Base-by-base conservation (phyloP, 1,139 yeast species). In the Blastobotrys raffinosifermentans region DNA sequence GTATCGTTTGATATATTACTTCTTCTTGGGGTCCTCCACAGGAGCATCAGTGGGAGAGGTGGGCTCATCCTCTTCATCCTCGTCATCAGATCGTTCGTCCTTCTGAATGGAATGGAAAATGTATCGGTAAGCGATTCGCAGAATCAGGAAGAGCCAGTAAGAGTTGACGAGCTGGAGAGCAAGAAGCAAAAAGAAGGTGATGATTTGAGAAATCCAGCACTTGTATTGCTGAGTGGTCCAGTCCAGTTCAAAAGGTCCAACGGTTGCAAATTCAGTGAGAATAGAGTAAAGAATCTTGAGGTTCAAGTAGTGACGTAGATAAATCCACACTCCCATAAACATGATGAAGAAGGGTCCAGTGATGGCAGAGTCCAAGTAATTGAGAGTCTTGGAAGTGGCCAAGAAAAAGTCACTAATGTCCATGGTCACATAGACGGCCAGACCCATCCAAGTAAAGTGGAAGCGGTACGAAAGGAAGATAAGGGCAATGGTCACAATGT, bases 361-460 rank as follows among this genome's bases (percentile, higher is more conserved):
- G 4, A 77, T 44, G 2, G 70, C 56, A 2, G 91, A 79, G 51
- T 86, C 82, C 47, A 91, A 61, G 58, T 91, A 91, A 61, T 86
- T 89, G 48, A 87, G 67, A 11, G 86, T 75, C 63, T 93, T 91
- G 19, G 96, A 85, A 8, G 71, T 52, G 6, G 96, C 82, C 51
- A 91, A 69, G 65, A 87, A 85, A 62, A 86, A 79, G 65, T 91
- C 99, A 14, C 95, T 83, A 20, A 86, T 72, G 62, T 91, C 99
- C 99, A 91, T 91, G 18, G 97, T 86, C 50, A 91, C 75, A 61
- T 86, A 91, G 38, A 93, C 76, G 17, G 84, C 85, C 29, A 91
- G 63, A 4, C 99, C 99, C 73, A 91, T 87, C 79, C 94, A 85
- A 11, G 96, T 86, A 69, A 87, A 91, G 61, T 91, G 96, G 72